Percentiles rank a stretch among this genome's conserved stretches.
Evolutionary conservation across 129 eudicot genomes (phyloP).

Genomic region (Sambucus nigra): DNA sequence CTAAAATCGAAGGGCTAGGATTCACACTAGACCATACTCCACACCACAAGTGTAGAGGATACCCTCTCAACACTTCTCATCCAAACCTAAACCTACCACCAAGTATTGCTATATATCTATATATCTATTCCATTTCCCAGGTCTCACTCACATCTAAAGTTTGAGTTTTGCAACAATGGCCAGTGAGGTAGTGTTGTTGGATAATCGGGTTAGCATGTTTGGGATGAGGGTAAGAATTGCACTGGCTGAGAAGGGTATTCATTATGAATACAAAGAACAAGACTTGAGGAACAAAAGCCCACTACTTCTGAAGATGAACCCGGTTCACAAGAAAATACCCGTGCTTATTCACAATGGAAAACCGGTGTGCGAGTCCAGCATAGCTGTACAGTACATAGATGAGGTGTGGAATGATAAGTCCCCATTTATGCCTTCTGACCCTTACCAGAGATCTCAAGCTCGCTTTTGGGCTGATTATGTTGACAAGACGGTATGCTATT

Average conservation of each 20-base stretch:
- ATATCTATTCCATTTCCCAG: neutral
- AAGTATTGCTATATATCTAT: neutral
- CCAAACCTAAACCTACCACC: no score
- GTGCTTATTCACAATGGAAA: conserved; percentile 27
- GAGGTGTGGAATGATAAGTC: conserved; percentile 21
- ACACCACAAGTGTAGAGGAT: no score
- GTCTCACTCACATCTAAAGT: neutral
- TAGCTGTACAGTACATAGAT: conserved; percentile 27
- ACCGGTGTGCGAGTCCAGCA: conserved; percentile 22
- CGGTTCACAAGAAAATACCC: conserved; percentile 25
- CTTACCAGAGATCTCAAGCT: conserved; percentile 18
- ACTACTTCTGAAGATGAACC: conserved; percentile 24
- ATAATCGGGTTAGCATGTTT: conserved; percentile 15
- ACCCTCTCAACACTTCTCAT: no score
- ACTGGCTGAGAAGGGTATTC: conserved; percentile 25
- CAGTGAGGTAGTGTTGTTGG: conserved; percentile 15
- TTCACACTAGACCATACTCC: no score
- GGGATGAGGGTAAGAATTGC: conserved; percentile 30
- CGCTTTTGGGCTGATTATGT: conserved; percentile 29
- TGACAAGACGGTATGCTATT: conserved; percentile 20
- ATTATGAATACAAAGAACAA: conserved; percentile 20
- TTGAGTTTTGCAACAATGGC: conserved; percentile 2
- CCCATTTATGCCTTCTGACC: conserved; percentile 29
- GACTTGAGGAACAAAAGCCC: conserved; percentile 21
- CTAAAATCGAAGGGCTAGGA: no score